These are phyloP conservation scores for Colletotrichum sojae DNA, from an alignment of 2,329 filamentous ascomycete species.

Conservation along the genomic window DNA sequence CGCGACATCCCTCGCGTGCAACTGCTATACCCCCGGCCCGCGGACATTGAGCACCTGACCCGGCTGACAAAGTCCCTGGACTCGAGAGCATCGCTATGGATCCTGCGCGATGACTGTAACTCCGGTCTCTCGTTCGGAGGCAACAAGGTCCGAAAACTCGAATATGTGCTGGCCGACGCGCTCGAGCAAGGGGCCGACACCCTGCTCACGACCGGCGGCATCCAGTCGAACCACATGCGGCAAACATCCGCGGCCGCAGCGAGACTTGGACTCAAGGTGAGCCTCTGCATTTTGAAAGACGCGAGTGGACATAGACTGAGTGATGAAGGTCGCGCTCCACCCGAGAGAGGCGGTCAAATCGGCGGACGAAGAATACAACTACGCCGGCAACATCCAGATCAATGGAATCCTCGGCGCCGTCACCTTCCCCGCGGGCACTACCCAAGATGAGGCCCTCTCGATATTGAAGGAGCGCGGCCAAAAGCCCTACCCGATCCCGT, in stretches of 20 bases:
- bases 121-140: slow-evolving; percentile 53
- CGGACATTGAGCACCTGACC: slow-evolving; percentile 31
- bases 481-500: slow-evolving; percentile 76
- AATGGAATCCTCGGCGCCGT: slow-evolving; percentile 42
- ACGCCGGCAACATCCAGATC: slow-evolving; percentile 43
- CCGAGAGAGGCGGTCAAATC: slow-evolving; percentile 13
- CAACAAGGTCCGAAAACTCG: slow-evolving; percentile 55
- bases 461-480: slow-evolving; percentile 54
- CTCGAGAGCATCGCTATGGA: slow-evolving; percentile 17
- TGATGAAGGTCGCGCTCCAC: slow-evolving; percentile 22
- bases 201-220: slow-evolving; percentile 52
- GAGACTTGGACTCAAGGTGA: slow-evolving; percentile 45
- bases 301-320: background rate
- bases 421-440: slow-evolving; percentile 29
- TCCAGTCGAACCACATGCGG: slow-evolving; percentile 55
- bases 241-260: slow-evolving; percentile 52
- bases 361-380: slow-evolving; percentile 25
- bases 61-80: slow-evolving; percentile 17
- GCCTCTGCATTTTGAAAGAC: no score
- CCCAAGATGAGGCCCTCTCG: slow-evolving; percentile 1
- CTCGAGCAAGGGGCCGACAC: slow-evolving; percentile 46
- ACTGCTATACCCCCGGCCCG: slow-evolving; percentile 33
- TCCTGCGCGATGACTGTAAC: slow-evolving; percentile 44
- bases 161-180: slow-evolving; percentile 53
- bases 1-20: slow-evolving; percentile 34